These are phyloP conservation scores for Cordyceps sp. DNA, from an alignment of 2,329 filamentous ascomycete species.

Conservation along the genomic window DNA sequence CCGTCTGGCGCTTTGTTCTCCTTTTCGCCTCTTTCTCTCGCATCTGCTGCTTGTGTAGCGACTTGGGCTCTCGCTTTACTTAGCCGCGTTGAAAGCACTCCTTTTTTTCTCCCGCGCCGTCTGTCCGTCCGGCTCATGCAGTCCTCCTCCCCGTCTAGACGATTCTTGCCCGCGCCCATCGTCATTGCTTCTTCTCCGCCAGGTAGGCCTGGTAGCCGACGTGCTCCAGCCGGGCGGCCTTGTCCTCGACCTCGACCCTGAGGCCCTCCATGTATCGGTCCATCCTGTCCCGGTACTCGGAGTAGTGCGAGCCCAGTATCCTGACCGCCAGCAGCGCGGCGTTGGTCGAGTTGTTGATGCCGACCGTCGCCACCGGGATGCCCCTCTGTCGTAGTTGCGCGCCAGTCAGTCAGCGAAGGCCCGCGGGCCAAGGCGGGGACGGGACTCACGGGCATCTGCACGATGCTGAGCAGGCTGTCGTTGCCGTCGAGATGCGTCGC, in stretches of 20 bases:
- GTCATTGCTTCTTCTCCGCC: constrained; percentile 14
- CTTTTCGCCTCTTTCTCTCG: too few relatives aligned
- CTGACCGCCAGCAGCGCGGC: constrained; percentile 56
- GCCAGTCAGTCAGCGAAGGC: neutral
- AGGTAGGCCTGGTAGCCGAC: constrained; percentile 41
- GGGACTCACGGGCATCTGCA: constrained; percentile 59
- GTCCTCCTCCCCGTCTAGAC: too few relatives aligned
- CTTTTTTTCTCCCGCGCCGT: too few relatives aligned
- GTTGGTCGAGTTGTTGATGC: constrained; percentile 67
- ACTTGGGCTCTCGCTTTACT: too few relatives aligned
- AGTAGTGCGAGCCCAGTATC: constrained; percentile 44
- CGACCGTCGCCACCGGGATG: constrained; percentile 58
- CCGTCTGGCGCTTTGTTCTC: too few relatives aligned
- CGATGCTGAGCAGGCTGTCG: constrained; percentile 56
- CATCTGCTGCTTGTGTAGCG: too few relatives aligned
- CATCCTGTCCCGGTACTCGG: constrained; percentile 38
- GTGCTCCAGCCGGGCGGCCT: constrained; percentile 39
- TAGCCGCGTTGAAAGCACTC: too few relatives aligned
- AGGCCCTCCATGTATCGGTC: constrained; percentile 45
- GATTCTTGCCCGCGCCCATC: too few relatives aligned
- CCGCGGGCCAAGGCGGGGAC: too few relatives aligned
- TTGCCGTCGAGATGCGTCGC: constrained; percentile 55
- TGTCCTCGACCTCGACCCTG: constrained; percentile 44
- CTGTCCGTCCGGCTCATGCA: too few relatives aligned
- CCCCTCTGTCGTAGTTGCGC: constrained; percentile 32